A percentile compares a stretch with the other conserved stretches of the same genome.
Conservation (phyloP, 306 rosid species). For the Ochetophila trinervis region DNA sequence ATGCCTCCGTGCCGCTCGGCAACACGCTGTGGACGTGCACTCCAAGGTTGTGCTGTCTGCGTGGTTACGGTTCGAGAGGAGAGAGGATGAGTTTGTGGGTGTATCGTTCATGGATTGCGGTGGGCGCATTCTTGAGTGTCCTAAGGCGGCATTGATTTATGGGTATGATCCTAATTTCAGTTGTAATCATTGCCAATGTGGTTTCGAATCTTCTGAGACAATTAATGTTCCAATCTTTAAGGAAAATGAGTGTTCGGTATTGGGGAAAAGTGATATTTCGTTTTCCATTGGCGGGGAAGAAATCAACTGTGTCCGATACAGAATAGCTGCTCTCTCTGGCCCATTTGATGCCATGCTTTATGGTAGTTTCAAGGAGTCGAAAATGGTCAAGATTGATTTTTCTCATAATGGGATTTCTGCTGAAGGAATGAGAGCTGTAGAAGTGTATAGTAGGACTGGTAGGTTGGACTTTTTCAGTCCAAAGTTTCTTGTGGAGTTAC, state of each 20-base stretch:
- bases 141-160: conserved; percentile 51
- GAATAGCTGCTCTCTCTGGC: conserved; percentile 56
- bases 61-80: conserved; percentile 72
- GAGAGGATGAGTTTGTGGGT: conserved; percentile 73
- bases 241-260: conserved; percentile 22
- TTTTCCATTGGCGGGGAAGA: conserved; percentile 54
- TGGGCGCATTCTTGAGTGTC: conserved; percentile 68
- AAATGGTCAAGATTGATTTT: conserved; percentile 48
- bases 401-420: conserved; percentile 58
- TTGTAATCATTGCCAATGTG: conserved; percentile 48
- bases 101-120: conserved; percentile 57
- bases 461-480: conserved; percentile 53
- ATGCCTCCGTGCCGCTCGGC: conserved; percentile 55
- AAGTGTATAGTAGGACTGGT: conserved; percentile 63
- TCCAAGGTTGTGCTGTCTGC: conserved; percentile 74
- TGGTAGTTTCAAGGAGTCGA: conserved; percentile 65
- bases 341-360: conserved; percentile 71
- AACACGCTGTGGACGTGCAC: conserved; percentile 54
- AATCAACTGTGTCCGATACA: conserved; percentile 48
- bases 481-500: conserved; percentile 57
- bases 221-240: not conserved
- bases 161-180: conserved; percentile 44
- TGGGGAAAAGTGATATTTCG: conserved; percentile 50
- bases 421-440: conserved; percentile 64
- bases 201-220: conserved; percentile 30